Percentiles rank a stretch among this genome's conserved stretches.
Evolutionary conservation across 192 early-diverging fungal genomes (phyloP).

Genomic region (Mortierella alpina): DNA sequence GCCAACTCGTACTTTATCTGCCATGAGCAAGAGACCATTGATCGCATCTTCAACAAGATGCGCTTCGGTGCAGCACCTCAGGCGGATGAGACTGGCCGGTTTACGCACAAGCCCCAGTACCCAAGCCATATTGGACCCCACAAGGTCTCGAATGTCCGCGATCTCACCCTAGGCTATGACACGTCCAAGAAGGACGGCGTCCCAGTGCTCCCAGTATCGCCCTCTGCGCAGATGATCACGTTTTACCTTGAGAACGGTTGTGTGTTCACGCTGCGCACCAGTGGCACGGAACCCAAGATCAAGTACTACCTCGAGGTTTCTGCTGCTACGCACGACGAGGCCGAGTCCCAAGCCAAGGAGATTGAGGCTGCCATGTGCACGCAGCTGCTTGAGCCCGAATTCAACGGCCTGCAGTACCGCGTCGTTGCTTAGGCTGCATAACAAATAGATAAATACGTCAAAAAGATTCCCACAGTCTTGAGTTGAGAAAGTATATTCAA

Average conservation of each 20-base stretch:
- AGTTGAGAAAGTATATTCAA: too few species aligned
- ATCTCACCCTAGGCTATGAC: slow-evolving; percentile 92
- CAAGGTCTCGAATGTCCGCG: slow-evolving; percentile 79
- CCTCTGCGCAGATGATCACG: slow-evolving; percentile 91
- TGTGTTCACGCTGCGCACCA: slow-evolving; percentile 75
- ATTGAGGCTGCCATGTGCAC: slow-evolving; percentile 64
- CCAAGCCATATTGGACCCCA: slow-evolving; percentile 76
- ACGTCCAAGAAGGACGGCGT: slow-evolving; percentile 68
- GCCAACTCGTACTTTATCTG: slow-evolving; percentile 92
- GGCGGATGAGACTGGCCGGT: slow-evolving; percentile 37
- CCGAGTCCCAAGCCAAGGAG: slow-evolving; percentile 60
- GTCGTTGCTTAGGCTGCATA: slow-evolving; percentile 4
- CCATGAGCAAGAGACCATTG: slow-evolving; percentile 75
- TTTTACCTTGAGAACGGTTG: slow-evolving; percentile 79
- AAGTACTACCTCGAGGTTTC: slow-evolving; percentile 85
- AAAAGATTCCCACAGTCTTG: too few species aligned
- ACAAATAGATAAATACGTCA: too few species aligned
- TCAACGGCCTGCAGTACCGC: slow-evolving; percentile 59
- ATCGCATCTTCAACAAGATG: slow-evolving; percentile 82
- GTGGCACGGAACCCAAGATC: slow-evolving; percentile 93
- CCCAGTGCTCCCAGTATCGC: slow-evolving; percentile 79
- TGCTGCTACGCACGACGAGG: slow-evolving; percentile 59
- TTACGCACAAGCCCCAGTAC: slow-evolving; percentile 69
- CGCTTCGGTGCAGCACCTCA: slow-evolving; percentile 71
- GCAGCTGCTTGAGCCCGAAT: slow-evolving; percentile 63